Conservation (phyloP, 441 rosid species). For the Macaranga tanarius region DNA sequence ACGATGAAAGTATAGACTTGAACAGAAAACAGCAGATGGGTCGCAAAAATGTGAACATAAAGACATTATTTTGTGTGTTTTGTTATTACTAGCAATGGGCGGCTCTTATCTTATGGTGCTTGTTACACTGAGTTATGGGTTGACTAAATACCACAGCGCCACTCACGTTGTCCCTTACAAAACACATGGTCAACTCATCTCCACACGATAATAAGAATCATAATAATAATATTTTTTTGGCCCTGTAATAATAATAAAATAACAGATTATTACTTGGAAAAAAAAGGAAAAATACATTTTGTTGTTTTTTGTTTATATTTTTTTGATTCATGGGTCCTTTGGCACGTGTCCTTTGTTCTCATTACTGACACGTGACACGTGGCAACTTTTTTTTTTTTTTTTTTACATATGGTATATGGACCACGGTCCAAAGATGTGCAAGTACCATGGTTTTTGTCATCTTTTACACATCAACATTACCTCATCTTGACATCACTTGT, state of each 20-base stretch:
- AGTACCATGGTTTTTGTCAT: slow-evolving; percentile 19
- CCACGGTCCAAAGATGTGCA: slow-evolving; percentile 10
- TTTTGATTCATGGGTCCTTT: slow-evolving; percentile 12
- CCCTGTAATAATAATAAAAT: too few relatives aligned
- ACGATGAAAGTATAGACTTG: too few relatives aligned
- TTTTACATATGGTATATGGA: not conserved
- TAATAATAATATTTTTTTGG: too few relatives aligned
- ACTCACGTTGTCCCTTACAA: slow-evolving; percentile 16
- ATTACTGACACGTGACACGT: slow-evolving; percentile 21
- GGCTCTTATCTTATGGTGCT: not conserved
- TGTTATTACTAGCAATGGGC: too few relatives aligned
- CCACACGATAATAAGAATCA: slow-evolving; percentile 14
- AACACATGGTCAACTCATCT: slow-evolving; percentile 31
- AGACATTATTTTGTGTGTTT: too few relatives aligned
- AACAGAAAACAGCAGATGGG: too few relatives aligned
- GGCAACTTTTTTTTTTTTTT: not conserved
- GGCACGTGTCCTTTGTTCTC: slow-evolving; percentile 10
- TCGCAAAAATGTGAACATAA: too few relatives aligned
- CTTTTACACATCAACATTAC: slow-evolving; percentile 31
- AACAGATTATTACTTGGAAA: too few relatives aligned
- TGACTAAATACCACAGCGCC: slow-evolving; percentile 19
- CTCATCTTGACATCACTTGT: slow-evolving; percentile 32
- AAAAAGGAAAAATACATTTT: not conserved
- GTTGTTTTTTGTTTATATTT: not conserved
- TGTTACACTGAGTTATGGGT: slow-evolving; percentile 8